phyloP scores from a whole-genome alignment of 192 early-diverging fungal genomes.

The Dispira parvispora region DNA sequence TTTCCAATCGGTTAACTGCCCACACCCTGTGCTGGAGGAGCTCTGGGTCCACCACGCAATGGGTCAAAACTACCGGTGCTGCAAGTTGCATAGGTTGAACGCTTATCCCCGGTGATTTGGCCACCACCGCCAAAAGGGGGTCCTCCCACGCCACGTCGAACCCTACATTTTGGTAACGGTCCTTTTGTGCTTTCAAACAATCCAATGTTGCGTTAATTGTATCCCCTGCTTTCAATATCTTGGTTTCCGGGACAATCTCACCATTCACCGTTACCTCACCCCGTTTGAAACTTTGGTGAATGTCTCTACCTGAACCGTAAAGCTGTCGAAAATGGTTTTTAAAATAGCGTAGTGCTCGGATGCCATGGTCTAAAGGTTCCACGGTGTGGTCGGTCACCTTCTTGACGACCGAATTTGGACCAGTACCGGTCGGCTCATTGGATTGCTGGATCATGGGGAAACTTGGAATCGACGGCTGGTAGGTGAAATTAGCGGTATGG shows the following conservation, averaged over 20 bases:
- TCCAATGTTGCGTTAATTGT: neutral
- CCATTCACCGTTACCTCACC: conserved; percentile 7
- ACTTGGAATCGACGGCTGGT: too few relatives aligned
- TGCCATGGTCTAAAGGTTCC: neutral
- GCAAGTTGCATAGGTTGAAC: neutral
- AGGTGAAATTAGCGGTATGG: too few relatives aligned
- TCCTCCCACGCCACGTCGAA: neutral
- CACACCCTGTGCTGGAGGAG: neutral
- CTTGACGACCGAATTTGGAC: too few relatives aligned
- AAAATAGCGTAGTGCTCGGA: neutral
- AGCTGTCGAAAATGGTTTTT: neutral
- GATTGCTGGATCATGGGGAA: too few relatives aligned
- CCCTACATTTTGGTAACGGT: neutral
- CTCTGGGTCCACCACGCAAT: neutral
- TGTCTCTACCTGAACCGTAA: neutral
- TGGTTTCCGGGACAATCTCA: conserved; percentile 1
- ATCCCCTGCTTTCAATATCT: neutral
- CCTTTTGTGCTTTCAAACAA: neutral
- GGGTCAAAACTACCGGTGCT: neutral
- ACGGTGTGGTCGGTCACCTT: neutral
- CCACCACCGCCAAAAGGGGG: neutral
- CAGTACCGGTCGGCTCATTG: too few relatives aligned
- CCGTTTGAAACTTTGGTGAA: conserved; percentile 2
- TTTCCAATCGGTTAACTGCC: conserved; percentile 1
- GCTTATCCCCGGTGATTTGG: neutral